Conservation (phyloP, 2,329 filamentous ascomycete genomes). For the Diaporthe longicolla region DNA sequence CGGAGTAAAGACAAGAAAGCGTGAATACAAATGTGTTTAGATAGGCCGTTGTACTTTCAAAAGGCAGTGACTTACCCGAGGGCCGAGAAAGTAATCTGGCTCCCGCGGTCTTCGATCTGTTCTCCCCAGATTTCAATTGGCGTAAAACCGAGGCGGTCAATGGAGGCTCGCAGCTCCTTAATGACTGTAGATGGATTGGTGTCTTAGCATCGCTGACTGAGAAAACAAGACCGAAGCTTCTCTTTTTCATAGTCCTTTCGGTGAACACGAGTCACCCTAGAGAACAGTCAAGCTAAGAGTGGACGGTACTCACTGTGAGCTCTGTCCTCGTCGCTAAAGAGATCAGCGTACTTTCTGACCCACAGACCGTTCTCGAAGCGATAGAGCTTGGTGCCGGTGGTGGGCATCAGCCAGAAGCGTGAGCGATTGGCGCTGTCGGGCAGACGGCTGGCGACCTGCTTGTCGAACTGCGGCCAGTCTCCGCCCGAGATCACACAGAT, state of each 20-base stretch:
- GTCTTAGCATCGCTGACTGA: neutral
- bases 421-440: conserved; percentile 53
- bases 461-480: conserved; percentile 59
- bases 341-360: conserved; percentile 55
- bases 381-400: conserved; percentile 58
- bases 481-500: conserved; percentile 58
- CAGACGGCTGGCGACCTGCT: conserved; percentile 56
- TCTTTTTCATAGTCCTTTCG: neutral
- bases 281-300: neutral
- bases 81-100: conserved; percentile 58
- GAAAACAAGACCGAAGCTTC: neutral
- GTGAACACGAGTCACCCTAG: neutral
- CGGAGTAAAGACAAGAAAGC: neutral
- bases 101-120: conserved; percentile 57
- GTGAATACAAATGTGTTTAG: neutral
- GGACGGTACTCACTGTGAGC: conserved; percentile 42
- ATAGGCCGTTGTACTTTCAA: neutral
- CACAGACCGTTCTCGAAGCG: conserved; percentile 49
- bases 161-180: conserved; percentile 52
- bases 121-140: conserved; percentile 56
- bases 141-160: conserved; percentile 54
- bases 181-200: conserved; percentile 43
- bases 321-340: conserved; percentile 52
- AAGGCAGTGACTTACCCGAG: conserved; percentile 47
- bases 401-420: conserved; percentile 59